phyloP scores from a whole-genome alignment of 495 filamentous ascomycete genomes.

The Staphylotrichum longicolle region DNA sequence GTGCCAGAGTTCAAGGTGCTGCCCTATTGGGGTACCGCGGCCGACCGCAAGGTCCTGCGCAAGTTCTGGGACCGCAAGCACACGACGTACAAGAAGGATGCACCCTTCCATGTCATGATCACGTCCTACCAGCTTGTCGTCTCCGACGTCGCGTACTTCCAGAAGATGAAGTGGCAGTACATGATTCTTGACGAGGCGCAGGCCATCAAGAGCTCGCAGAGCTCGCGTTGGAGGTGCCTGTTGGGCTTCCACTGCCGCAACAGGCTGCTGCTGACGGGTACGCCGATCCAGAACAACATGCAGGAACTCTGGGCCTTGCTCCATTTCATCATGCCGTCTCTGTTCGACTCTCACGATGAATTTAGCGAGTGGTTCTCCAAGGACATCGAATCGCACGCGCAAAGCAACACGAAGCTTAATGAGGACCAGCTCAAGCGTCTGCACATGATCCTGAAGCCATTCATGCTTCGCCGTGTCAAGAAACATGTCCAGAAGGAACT shows the following conservation, averaged over 20 bases:
- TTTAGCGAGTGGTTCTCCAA: slow-evolving; percentile 99
- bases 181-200: slow-evolving; percentile 99
- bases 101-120: slow-evolving; percentile 91
- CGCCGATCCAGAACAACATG: slow-evolving; percentile 99
- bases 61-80: slow-evolving; percentile 99
- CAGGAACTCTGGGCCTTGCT: slow-evolving; percentile 96
- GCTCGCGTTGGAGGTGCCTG: slow-evolving; percentile 93
- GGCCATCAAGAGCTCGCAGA: slow-evolving; percentile 96
- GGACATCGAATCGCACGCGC: slow-evolving; percentile 97
- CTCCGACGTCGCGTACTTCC: slow-evolving; percentile 91
- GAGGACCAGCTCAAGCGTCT: slow-evolving; percentile 94
- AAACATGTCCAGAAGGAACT: slow-evolving; percentile 98
- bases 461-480: slow-evolving; percentile 99
- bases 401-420: slow-evolving; percentile 97
- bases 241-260: slow-evolving; percentile 95
- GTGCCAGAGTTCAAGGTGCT: slow-evolving; percentile 91
- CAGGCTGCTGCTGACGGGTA: slow-evolving; percentile 89
- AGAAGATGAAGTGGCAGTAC: slow-evolving; percentile 99
- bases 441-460: slow-evolving; percentile 98
- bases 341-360: slow-evolving; percentile 98
- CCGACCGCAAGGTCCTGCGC: slow-evolving; percentile 90
- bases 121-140: slow-evolving; percentile 98
- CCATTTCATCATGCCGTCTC: slow-evolving; percentile 98
- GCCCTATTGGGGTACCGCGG: slow-evolving; percentile 94
- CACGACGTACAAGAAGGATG: slow-evolving; percentile 88